These are phyloP conservation scores for Candida jianshihensis DNA, from an alignment of 805 yeast genomes.

Conservation along the genomic window DNA sequence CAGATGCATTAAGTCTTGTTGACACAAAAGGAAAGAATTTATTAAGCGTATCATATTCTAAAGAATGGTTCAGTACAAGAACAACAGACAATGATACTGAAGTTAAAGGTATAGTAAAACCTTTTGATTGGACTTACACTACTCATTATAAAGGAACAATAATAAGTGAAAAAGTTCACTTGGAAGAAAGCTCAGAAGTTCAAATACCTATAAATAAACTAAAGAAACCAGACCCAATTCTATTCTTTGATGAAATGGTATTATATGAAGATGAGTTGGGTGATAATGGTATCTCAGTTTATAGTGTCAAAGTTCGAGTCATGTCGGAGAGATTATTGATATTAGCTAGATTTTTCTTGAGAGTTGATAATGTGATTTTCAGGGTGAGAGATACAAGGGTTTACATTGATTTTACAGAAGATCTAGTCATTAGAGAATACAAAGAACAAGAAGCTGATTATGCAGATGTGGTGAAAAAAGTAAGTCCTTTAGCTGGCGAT, in stretches of 20 bases:
- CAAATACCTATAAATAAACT: slow-evolving; percentile 67
- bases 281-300: slow-evolving; percentile 84
- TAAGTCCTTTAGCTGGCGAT: slow-evolving; percentile 49
- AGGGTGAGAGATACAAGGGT: slow-evolving; percentile 81
- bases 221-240: slow-evolving; percentile 71
- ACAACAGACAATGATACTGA: slow-evolving; percentile 28
- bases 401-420: slow-evolving; percentile 66
- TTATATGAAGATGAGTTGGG: slow-evolving; percentile 93
- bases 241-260: slow-evolving; percentile 83
- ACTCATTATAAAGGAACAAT: slow-evolving; percentile 67
- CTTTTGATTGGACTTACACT: slow-evolving; percentile 96
- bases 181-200: slow-evolving; percentile 24
- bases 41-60: slow-evolving; percentile 75
- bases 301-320: slow-evolving; percentile 76
- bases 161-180: slow-evolving; percentile 12
- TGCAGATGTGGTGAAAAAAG: slow-evolving; percentile 34
- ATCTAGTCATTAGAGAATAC: slow-evolving; percentile 66
- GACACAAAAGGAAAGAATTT: slow-evolving; percentile 43
- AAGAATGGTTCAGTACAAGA: slow-evolving; percentile 59
- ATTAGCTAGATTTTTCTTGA: slow-evolving; percentile 68
- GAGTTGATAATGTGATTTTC: slow-evolving; percentile 87
- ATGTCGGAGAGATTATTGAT: slow-evolving; percentile 77
- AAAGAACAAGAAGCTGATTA: slow-evolving; percentile 60
- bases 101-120: slow-evolving; percentile 59
- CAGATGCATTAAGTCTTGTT: slow-evolving; percentile 65